Conservation (phyloP, 2,329 filamentous ascomycete species). For the Thielaviopsis populi region DNA sequence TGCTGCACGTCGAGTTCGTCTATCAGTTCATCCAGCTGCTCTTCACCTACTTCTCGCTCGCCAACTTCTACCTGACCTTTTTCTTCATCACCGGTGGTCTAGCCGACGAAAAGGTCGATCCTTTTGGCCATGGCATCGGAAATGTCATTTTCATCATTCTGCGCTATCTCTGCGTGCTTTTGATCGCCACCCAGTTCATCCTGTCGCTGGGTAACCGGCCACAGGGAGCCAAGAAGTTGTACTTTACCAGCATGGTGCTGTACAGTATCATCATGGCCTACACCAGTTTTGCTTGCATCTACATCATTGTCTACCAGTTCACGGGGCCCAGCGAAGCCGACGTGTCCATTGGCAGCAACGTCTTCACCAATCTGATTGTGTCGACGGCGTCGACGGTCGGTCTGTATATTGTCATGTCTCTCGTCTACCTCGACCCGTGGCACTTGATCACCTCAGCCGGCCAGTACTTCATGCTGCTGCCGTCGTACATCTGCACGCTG, state of each 20-base stretch:
- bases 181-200: constrained; percentile 93
- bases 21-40: constrained; percentile 87
- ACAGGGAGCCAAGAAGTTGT: constrained; percentile 85
- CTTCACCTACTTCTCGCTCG: constrained; percentile 95
- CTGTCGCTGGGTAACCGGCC: constrained; percentile 90
- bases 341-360: constrained; percentile 60
- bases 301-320: constrained; percentile 77
- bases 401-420: constrained; percentile 89
- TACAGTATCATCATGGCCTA: constrained; percentile 93
- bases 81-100: constrained; percentile 94
- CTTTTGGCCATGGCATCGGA: constrained; percentile 78
- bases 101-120: constrained; percentile 63
- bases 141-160: constrained; percentile 74
- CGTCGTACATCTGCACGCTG: constrained; percentile 88
- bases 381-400: constrained; percentile 80
- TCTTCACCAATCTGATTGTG: constrained; percentile 90
- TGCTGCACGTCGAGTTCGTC: constrained; percentile 87
- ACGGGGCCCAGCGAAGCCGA: constrained; percentile 32
- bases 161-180: constrained; percentile 68
- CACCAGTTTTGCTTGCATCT: constrained; percentile 77
- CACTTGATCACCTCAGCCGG: constrained; percentile 89
- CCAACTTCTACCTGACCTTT: constrained; percentile 98
- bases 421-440: constrained; percentile 96
- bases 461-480: constrained; percentile 87
- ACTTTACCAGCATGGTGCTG: constrained; percentile 73